Evolutionary conservation across 2,329 filamentous ascomycete species (phyloP), one percentile per base, ranked within the genome.

Genomic region (Periconia sp.): DNA sequence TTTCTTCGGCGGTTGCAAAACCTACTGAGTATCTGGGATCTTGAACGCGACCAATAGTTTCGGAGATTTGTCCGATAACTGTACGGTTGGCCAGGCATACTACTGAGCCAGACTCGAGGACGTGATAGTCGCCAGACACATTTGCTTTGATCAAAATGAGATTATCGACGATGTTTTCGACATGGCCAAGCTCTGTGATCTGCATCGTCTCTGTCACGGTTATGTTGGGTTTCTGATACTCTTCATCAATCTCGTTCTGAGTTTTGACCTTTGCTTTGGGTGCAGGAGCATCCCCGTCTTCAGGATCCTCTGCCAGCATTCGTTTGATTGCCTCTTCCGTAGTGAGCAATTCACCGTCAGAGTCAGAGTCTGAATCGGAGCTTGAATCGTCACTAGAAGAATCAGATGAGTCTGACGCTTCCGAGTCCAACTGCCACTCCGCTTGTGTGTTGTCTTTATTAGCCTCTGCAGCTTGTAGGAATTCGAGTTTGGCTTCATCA

Each of bases 21-120:
- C 85, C 83, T 10, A 97, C 84, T 1, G 89, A 89, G 76, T 97
- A 99, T 62, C 92, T 80, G 9, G 94, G 94, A 62, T 91, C 87
- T 58, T 91, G 84, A 2, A 97, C 91, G 66, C 90, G 85, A 45
- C 93, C 94, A 33, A 97, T 83, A 6, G 91, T 90, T 66, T 97
- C 93, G 5, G 86, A 82, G n/a, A 97, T 83, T 17, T 84, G 87
- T 20, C 92, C 94, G 50, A 97, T 82, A 27, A 97, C 83, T 18
- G 82, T 83, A 49, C 91, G 83, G 62, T 94, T 84, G 58, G 84
- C 84, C 27, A 86, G 85, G 75, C 91, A 97, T 27, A 99, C 82
- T 3, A 95, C 83, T 0, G 92, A 95, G 30, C 90, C 91, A 6
- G 83, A 82, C 66, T 97, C 92, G 1, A 97, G 82, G 0, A 96